A percentile compares a stretch with the other conserved stretches of the same genome.
Evolutionary conservation across 2,329 filamentous ascomycete species (phyloP).

Genomic region (Thelonectria discophora): DNA sequence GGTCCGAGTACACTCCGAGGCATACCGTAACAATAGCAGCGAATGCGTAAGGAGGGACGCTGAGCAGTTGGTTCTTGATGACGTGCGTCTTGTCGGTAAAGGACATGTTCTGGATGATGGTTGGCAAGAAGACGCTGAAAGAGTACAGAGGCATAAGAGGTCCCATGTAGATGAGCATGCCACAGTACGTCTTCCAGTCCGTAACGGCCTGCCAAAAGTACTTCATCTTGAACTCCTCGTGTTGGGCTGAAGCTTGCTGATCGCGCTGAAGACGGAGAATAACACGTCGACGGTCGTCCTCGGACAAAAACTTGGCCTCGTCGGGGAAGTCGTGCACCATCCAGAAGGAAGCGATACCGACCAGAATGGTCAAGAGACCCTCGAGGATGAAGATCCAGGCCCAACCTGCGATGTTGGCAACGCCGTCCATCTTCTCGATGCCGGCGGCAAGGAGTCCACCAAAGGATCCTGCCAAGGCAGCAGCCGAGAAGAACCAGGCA

Average conservation of each 20-base stretch:
- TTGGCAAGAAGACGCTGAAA: constrained; percentile 81
- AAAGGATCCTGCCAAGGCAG: constrained; percentile 81
- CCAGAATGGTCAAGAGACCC: constrained; percentile 73
- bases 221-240: constrained; percentile 77
- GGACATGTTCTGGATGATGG: constrained; percentile 71
- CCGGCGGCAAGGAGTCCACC: constrained; percentile 77
- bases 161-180: constrained; percentile 82
- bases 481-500: constrained; percentile 85
- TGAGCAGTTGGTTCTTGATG: constrained; percentile 55
- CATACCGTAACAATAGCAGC: constrained; percentile 50
- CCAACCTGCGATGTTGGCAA: constrained; percentile 66
- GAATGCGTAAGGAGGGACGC: constrained; percentile 54
- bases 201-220: constrained; percentile 77
- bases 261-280: constrained; percentile 75
- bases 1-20: constrained; percentile 76
- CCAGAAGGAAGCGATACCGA: constrained; percentile 76
- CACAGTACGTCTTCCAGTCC: constrained; percentile 86
- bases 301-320: constrained; percentile 75
- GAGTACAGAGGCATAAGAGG: constrained; percentile 76
- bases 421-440: constrained; percentile 74
- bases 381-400: constrained; percentile 75
- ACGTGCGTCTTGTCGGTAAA: constrained; percentile 48
- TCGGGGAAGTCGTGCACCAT: constrained; percentile 86
- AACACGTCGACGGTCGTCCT: constrained; percentile 75
- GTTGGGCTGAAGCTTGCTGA: constrained; percentile 76